Evolutionary conservation across 2,329 filamentous ascomycete species (phyloP), one percentile per base, ranked within the genome.

Genomic region (Chaetomiaceae sp.): DNA sequence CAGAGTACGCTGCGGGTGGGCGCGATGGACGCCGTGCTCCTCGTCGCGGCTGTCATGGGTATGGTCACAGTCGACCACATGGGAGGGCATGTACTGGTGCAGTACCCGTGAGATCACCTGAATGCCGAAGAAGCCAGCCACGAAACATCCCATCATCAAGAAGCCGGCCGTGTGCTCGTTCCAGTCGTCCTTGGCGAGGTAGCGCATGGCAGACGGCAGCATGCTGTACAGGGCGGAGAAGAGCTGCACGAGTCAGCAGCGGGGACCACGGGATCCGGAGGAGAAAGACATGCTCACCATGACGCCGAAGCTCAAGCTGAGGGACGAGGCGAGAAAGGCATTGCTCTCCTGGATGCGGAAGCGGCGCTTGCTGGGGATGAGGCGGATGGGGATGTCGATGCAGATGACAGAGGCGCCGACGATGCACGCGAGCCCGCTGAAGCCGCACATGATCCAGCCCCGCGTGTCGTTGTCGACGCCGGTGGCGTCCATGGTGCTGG

Each of bases 191-290:
- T 81, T 73, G 49, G 76, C 71, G 3, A 98, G 75, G 60, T 95
- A 95, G 32, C 73, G 73, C 60, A 85, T 89, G 2, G 91, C 83
- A 17, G 87, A 88, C 9, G 91, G 91, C 7, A 97, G 76, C 86
- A 97, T 96, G 65, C 83, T 93, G 65, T 90, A 95, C 24, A 97
- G 69, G 1, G 91, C 83, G 29, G 90, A 95, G 66, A 95, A 96
- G 33, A 95, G 77, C 89, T 95, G 58, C 39, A 42, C 34, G 19
- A 35, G n/a, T n/a, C 14, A 11, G 35, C 27, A 32, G 24, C 11
- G 19, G 29, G 45, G 43, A 48, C 24, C 38, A 29, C n/a, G 52
- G 14, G 19, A 6, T 24, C 22, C 8, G 4, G 14, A 4, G 7
- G 5, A n/a, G n/a, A n/a, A n/a, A n/a, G n/a, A n/a, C 7, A 1